These are phyloP conservation scores for Sordariomycetes sp. DNA, from an alignment of 2,329 filamentous ascomycete species.

Conservation along the genomic window DNA sequence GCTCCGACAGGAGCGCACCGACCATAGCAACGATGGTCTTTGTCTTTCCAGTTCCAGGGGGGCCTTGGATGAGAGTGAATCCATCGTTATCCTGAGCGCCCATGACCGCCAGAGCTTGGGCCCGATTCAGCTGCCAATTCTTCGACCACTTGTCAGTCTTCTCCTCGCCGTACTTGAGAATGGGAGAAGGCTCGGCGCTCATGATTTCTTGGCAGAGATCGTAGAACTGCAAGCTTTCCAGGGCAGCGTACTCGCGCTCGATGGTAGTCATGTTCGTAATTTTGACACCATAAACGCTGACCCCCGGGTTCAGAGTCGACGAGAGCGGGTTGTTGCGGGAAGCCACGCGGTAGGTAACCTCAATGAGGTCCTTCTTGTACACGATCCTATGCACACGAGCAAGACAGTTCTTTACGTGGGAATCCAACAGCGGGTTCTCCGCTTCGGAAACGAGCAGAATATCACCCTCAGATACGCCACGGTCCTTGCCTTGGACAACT, in stretches of 20 bases:
- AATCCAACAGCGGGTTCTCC: slow-evolving; percentile 57
- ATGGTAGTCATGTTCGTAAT: slow-evolving; percentile 90
- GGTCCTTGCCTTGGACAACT: slow-evolving; percentile 58
- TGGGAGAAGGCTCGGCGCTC: slow-evolving; percentile 79
- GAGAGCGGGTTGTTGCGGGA: slow-evolving; percentile 54
- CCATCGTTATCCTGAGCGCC: slow-evolving; percentile 93
- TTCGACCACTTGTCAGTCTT: slow-evolving; percentile 59
- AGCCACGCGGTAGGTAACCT: slow-evolving; percentile 79
- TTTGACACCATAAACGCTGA: slow-evolving; percentile 65
- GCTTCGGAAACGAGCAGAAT: slow-evolving; percentile 77
- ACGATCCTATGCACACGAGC: slow-evolving; percentile 74
- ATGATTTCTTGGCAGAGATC: slow-evolving; percentile 91
- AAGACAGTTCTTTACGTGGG: slow-evolving; percentile 67
- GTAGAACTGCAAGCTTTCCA: slow-evolving; percentile 89
- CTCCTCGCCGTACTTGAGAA: slow-evolving; percentile 71
- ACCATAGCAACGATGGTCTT: slow-evolving; percentile 98
- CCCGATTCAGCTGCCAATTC: slow-evolving; percentile 77
- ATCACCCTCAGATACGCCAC: slow-evolving; percentile 72
- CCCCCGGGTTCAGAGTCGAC: slow-evolving; percentile 57
- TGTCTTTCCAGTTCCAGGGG: slow-evolving; percentile 94
- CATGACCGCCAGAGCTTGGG: slow-evolving; percentile 84
- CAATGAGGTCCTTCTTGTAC: slow-evolving; percentile 71
- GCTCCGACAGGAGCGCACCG: slow-evolving; percentile 55
- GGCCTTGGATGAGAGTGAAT: slow-evolving; percentile 92
- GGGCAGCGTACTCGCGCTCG: slow-evolving; percentile 87